Evolutionary conservation across 805 yeast genomes (phyloP).

Genomic region (Brettanomyces naardenensis): DNA sequence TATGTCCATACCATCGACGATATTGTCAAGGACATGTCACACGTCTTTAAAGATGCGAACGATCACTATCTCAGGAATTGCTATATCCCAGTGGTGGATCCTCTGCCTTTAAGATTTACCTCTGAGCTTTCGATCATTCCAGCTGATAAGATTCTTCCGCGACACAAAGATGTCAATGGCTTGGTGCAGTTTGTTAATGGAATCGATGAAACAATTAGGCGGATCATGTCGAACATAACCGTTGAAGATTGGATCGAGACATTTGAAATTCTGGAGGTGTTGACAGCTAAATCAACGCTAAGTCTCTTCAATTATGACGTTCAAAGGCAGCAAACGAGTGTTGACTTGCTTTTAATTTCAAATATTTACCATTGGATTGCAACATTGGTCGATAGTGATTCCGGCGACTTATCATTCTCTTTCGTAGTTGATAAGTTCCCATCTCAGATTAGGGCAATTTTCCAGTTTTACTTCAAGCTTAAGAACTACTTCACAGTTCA

Average conservation of each 20-base stretch:
- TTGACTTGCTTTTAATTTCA: constrained; percentile 52
- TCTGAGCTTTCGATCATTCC: constrained; percentile 31
- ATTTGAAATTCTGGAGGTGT: constrained; percentile 65
- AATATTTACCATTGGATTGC: constrained; percentile 69
- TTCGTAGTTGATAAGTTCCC: constrained; percentile 48
- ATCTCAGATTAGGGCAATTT: constrained; percentile 53
- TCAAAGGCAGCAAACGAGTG: constrained; percentile 32
- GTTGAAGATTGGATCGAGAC: constrained; percentile 73
- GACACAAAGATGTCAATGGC: constrained; percentile 31
- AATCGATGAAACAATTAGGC: constrained; percentile 54
- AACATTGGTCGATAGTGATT: constrained; percentile 37
- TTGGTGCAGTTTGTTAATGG: constrained; percentile 56
- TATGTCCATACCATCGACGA: constrained; percentile 14
- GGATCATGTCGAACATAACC: constrained; percentile 48
- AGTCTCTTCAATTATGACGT: constrained; percentile 50
- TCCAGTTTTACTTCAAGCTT: constrained; percentile 61
- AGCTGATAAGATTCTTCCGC: constrained; percentile 26
- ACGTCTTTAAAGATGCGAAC: constrained; percentile 56
- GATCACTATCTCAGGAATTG: constrained; percentile 62
- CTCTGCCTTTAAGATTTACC: constrained; percentile 31
- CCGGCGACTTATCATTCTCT: neutral
- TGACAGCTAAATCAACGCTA: constrained; percentile 47
- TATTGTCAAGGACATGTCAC: constrained; percentile 23
- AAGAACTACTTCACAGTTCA: constrained; percentile 57
- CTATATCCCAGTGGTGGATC: constrained; percentile 51